phyloP scores from a whole-genome alignment of 352 stramenopile genomes.

The Albugo candida region DNA sequence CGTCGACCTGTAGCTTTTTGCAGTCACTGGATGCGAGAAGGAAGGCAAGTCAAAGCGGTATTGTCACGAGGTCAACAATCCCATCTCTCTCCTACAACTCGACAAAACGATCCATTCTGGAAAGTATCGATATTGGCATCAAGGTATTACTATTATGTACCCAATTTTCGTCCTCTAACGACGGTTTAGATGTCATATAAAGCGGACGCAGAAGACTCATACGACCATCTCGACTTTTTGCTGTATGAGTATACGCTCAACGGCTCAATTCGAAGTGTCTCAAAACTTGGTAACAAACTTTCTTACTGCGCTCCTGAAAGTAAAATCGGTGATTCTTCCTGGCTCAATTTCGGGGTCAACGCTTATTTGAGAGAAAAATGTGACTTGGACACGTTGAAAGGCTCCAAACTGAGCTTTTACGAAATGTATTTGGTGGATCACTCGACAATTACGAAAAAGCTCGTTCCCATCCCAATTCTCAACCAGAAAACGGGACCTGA shows the following conservation, averaged over 20 bases:
- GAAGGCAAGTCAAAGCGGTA: constrained; percentile 18
- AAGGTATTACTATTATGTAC: constrained; percentile 13
- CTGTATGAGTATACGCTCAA: constrained; percentile 78
- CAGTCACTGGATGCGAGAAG: constrained; percentile 18
- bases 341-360: constrained; percentile 1
- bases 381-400: constrained; percentile 38
- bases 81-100: constrained; percentile 81
- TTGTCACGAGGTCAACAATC: constrained; percentile 27
- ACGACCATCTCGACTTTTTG: constrained; percentile 64
- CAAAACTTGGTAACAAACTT: constrained; percentile 53
- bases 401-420: constrained; percentile 66
- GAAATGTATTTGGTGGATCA: constrained; percentile 82
- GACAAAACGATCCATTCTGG: constrained; percentile 28
- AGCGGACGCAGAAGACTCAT: constrained; percentile 15
- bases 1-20: constrained; percentile 55
- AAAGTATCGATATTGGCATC: constrained; percentile 54
- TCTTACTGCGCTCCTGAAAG: constrained; percentile 35
- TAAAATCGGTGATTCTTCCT: neutral
- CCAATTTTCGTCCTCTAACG: neutral
- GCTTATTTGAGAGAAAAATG: constrained; percentile 34
- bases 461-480: constrained; percentile 28
- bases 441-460: neutral
- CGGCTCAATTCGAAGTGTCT: constrained; percentile 65
- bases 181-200: constrained; percentile 60
- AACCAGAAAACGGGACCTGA: constrained; percentile 70